Base-by-base conservation (phyloP, 768 basidiomycete genomes). In the Mycena crocata region DNA sequence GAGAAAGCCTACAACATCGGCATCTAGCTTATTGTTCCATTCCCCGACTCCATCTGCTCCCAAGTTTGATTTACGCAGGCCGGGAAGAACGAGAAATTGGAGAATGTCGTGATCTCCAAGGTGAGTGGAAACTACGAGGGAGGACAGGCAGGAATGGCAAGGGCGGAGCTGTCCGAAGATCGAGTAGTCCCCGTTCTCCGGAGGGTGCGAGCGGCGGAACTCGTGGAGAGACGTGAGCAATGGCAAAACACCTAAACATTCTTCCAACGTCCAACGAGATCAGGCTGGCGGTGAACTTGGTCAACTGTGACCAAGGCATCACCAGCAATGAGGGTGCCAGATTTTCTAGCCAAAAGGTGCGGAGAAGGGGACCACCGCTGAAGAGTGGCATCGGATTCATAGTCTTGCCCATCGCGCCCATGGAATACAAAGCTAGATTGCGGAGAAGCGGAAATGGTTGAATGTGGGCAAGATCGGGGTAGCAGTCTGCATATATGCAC, bases 271-370 rank as follows among this genome's bases (percentile, higher is more conserved):
- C 12, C 9, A 63, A 24, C 1, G 52, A 21, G 1, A 63, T 1
- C 50, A 31, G 35, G 1, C 5, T 13, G 5, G 32, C 9, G 35
- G 34, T 42, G 19, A 52, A n/a, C 34, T 39, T 55, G 10, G 51
- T 56, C 5, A 63, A 35, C 48, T 55, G 62, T 19, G 44, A 31
- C 62, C 62, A 63, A 5, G 52, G 62, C 17, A 54, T 26, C 4
- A 21, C 15, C 23, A 63, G 12, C 26, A 15, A 5, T 4, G 62
- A 63, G 3, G 62, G 62, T 24, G 14, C n/a, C 19, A 56, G n/a
- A n/a, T n/a, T 5, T 6, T 26, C 21, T 0, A 63, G 40, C 32
- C 21, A 35, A 56, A 63, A 54, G 21, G 48, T 44, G 52, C 62
- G 52, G 21, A 63, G 54, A n/a, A 21, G 2, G 31, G 62, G 52